Conservation (phyloP, 805 yeast genomes). For the Hanseniaspora lindneri region DNA sequence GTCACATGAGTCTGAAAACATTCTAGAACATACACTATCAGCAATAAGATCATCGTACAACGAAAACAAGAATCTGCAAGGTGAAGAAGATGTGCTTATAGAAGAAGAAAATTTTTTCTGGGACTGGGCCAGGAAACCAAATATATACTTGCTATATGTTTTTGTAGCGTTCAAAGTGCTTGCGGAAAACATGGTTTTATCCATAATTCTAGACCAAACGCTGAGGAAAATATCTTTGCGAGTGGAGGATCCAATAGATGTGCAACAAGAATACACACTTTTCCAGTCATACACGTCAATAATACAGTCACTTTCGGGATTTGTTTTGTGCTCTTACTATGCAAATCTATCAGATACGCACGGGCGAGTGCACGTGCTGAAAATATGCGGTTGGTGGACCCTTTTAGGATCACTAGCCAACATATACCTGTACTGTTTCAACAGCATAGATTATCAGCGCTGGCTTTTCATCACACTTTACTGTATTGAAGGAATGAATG, state of each 20-base stretch:
- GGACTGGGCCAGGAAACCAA: not conserved
- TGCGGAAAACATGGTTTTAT: slow-evolving; percentile 16
- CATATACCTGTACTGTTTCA: slow-evolving; percentile 17
- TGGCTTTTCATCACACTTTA: slow-evolving; percentile 14
- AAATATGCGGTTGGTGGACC: slow-evolving; percentile 24
- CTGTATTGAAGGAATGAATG: slow-evolving; percentile 19
- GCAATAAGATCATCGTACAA: slow-evolving; percentile 9
- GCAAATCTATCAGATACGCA: slow-evolving; percentile 22
- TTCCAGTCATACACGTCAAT: slow-evolving; percentile 19
- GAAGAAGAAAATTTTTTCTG: not conserved
- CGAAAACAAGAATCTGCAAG: not conserved
- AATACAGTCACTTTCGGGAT: slow-evolving; percentile 21
- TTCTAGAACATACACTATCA: slow-evolving; percentile 10
- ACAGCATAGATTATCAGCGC: slow-evolving; percentile 12
- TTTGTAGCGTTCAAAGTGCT: slow-evolving; percentile 14
- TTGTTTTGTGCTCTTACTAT: slow-evolving; percentile 20
- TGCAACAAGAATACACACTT: slow-evolving; percentile 18
- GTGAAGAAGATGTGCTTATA: not conserved
- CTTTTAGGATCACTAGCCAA: slow-evolving; percentile 22
- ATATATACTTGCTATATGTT: not conserved
- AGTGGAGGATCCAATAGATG: slow-evolving; percentile 1
- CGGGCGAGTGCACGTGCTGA: slow-evolving; percentile 22
- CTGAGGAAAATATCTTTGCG: not conserved
- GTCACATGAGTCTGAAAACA: slow-evolving; percentile 1
- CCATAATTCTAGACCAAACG: slow-evolving; percentile 15